These are phyloP conservation scores for Tuber brumale DNA, from an alignment of 495 filamentous ascomycete species.

Conservation along the genomic window DNA sequence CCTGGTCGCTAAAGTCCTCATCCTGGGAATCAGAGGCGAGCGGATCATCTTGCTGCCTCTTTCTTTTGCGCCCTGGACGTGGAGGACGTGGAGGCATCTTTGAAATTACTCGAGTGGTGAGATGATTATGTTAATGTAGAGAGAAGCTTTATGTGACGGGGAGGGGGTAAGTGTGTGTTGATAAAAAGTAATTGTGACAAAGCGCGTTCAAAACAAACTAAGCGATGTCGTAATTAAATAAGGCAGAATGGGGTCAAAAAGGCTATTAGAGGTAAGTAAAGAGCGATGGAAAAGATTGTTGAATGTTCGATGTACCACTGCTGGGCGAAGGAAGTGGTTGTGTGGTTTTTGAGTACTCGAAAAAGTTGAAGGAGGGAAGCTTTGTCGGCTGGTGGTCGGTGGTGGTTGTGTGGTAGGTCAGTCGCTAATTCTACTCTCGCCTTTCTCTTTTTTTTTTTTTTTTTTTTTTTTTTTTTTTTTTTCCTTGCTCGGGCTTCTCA, in stretches of 20 bases:
- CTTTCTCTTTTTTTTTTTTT: not conserved
- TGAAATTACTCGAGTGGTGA: constrained; percentile 4
- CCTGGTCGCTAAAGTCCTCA: constrained; percentile 22
- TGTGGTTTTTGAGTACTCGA: not conserved
- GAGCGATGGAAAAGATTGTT: constrained; percentile 1
- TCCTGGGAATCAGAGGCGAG: constrained; percentile 33
- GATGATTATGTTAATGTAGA: constrained; percentile 15
- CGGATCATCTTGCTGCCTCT: constrained; percentile 27
- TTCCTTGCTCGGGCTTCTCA: not conserved
- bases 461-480: not conserved
- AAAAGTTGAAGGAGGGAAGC: constrained; percentile 3
- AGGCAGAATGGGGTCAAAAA: not conserved
- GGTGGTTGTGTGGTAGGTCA: not conserved
- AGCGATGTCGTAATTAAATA: constrained; percentile 4
- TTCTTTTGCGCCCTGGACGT: constrained; percentile 26
- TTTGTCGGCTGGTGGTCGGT: not conserved
- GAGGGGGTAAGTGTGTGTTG: constrained; percentile 9
- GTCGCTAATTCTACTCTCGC: not conserved
- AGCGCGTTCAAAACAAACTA: constrained; percentile 7
- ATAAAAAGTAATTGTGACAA: constrained; percentile 4
- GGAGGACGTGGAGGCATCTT: constrained; percentile 6
- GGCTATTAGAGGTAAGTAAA: not conserved
- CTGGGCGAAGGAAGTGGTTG: not conserved
- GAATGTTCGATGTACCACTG: not conserved
- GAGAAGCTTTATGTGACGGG: constrained; percentile 8